Conservation (phyloP, 306 rosid genomes). For the Cucurbita maxima region DNA sequence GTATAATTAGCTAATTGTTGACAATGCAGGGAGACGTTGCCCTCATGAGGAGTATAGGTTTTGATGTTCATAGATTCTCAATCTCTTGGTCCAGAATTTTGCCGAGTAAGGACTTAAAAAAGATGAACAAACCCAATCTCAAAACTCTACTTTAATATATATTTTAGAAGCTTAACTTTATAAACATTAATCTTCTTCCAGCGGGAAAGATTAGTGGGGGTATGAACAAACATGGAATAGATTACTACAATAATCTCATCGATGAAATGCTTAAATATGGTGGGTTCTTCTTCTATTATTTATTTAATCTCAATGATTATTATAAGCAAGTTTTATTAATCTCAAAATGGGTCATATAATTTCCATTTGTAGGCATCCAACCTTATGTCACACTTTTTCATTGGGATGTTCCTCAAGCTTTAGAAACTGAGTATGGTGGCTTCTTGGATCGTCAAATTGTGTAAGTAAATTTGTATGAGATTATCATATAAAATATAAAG, state of each 20-base stretch:
- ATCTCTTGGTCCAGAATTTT: conserved; percentile 63
- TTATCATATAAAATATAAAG: too few relatives aligned
- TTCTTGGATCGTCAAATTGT: conserved; percentile 38
- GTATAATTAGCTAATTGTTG: neutral
- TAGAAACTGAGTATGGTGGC: conserved; percentile 66
- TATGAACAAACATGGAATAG: conserved; percentile 33
- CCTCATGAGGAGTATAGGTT: conserved; percentile 52
- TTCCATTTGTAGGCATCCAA: conserved; percentile 34
- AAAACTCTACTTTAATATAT: too few relatives aligned
- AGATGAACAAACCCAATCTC: too few relatives aligned
- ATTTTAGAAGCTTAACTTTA: too few relatives aligned
- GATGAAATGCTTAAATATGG: conserved; percentile 36
- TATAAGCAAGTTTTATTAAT: too few relatives aligned
- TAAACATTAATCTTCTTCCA: neutral
- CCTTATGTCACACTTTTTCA: conserved; percentile 49
- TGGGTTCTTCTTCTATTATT: neutral
- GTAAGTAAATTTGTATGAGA: conserved; percentile 10
- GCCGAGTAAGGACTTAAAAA: conserved; percentile 30
- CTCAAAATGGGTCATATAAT: neutral
- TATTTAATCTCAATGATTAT: too few relatives aligned
- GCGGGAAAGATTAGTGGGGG: conserved; percentile 52
- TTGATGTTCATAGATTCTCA: conserved; percentile 55
- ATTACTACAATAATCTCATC: conserved; percentile 49
- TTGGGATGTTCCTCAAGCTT: conserved; percentile 46
- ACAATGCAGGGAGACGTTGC: conserved; percentile 57